Base-by-base conservation (phyloP, 495 filamentous ascomycete species). In the Penicillium canariense region DNA sequence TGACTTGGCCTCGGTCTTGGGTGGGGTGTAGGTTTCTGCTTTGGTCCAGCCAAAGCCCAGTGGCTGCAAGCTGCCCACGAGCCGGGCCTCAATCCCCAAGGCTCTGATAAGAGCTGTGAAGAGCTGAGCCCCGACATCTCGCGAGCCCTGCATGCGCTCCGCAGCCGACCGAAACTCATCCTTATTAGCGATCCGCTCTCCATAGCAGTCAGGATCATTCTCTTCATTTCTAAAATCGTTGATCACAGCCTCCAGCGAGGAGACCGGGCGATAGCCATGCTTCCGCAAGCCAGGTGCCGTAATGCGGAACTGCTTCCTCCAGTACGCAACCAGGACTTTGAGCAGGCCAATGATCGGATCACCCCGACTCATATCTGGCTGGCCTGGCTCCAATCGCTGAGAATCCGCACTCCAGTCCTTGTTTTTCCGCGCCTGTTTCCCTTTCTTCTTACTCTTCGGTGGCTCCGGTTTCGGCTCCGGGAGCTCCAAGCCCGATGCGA, bases 1-100 rank as follows among this genome's bases (percentile, higher is more conserved):
- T 11, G 56, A 26, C 35, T 69, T 53, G 36, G 66, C 65, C 61
- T 78, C 64, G 10, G 57, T 81, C 82, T 62, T 91, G 17, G 62
- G 25, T 31, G 48, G 50, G 20, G 60, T 68, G 39, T 72, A 72
- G 0, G 61, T 87, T 68, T 98, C 94, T 15, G 78, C 73, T 63
- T 92, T 93, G 46, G 85, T 92, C 84, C 90, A 97, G 2, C 91
- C 91, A 68, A 96, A 96, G 2, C 95, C 94, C 0, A 90, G 66
- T 14, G 94, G 87, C 56, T 97, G 94, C 10, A 99, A 69, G 67
- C 81, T 96, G 12, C 86, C 85, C 9, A 97, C 85, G 60, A 97
- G 73, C 35, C 91, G 78, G 17, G 88, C 82, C 54, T 96, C 90
- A 11, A 96, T 73, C 0, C 86, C 88, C 15, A 99, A 62, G 4